Conservation (phyloP, 129 eudicot genomes). For the Escallonia rubra region DNA sequence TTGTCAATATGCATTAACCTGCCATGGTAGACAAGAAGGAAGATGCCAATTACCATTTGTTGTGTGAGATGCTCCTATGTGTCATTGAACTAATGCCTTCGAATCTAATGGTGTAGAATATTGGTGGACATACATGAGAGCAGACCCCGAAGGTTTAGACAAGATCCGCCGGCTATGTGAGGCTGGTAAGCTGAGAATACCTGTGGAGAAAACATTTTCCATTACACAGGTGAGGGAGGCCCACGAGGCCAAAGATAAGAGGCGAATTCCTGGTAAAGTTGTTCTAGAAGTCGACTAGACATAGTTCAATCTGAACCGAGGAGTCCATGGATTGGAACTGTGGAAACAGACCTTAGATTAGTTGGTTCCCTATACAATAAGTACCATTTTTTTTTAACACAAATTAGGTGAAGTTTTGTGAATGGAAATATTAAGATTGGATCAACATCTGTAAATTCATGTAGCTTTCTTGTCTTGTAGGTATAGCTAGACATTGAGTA, state of each 20-base stretch:
- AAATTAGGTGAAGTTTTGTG: not conserved
- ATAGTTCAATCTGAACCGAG: not conserved
- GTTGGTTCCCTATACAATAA: too few relatives aligned
- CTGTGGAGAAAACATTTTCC: constrained; percentile 75
- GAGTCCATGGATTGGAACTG: not conserved
- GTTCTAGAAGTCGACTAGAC: constrained; percentile 67
- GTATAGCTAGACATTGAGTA: too few relatives aligned
- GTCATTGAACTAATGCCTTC: not conserved
- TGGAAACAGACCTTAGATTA: too few relatives aligned
- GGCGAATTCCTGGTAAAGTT: constrained; percentile 75
- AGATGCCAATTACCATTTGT: not conserved
- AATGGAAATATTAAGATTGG: not conserved
- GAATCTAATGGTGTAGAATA: constrained; percentile 45
- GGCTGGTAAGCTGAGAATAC: constrained; percentile 68
- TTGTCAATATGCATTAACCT: not conserved
- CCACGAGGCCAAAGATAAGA: constrained; percentile 83
- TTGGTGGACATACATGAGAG: constrained; percentile 94
- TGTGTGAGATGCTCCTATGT: not conserved
- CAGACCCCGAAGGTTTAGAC: constrained; percentile 79
- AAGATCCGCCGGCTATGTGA: constrained; percentile 68
- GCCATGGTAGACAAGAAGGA: not conserved
- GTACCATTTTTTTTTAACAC: not conserved
- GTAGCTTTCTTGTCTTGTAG: too few relatives aligned
- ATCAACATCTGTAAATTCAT: too few relatives aligned
- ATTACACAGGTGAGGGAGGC: constrained; percentile 78